These are phyloP conservation scores for Ramaria rubella DNA, from an alignment of 768 basidiomycete species.

Conservation along the genomic window DNA sequence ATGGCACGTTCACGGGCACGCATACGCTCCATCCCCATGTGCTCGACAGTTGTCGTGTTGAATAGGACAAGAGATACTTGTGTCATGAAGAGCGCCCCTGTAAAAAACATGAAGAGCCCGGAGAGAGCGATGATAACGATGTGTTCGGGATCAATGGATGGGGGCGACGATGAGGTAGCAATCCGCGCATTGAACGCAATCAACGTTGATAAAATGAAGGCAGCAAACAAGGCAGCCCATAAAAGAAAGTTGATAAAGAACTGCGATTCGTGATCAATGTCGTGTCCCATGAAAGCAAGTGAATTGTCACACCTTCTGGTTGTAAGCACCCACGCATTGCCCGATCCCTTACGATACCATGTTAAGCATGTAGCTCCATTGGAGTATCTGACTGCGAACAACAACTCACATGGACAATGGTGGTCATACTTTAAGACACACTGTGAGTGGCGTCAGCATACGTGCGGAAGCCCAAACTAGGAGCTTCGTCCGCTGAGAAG, in stretches of 20 bases:
- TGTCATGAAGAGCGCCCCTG: slow-evolving; percentile 42
- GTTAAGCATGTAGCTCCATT: not conserved
- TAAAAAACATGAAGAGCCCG: slow-evolving; percentile 70
- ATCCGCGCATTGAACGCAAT: slow-evolving; percentile 43
- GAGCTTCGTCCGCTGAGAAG: not conserved
- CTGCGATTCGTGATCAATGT: slow-evolving; percentile 29
- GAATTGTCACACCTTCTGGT: slow-evolving; percentile 61
- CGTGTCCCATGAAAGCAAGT: not conserved
- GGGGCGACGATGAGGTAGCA: slow-evolving; percentile 13
- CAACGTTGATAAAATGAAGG: slow-evolving; percentile 59
- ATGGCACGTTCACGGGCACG: slow-evolving; percentile 53
- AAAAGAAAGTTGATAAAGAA: slow-evolving; percentile 81
- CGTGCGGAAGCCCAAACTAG: not conserved
- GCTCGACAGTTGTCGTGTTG: slow-evolving; percentile 79
- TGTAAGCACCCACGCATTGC: slow-evolving; percentile 88
- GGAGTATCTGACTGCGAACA: not conserved
- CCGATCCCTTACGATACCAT: slow-evolving; percentile 64
- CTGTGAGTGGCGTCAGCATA: slow-evolving; percentile 30
- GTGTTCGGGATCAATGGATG: slow-evolving; percentile 52
- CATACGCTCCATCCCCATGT: slow-evolving; percentile 50
- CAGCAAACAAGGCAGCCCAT: slow-evolving; percentile 52
- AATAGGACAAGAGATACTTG: slow-evolving; percentile 56
- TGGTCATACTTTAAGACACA: slow-evolving; percentile 83
- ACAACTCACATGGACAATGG: slow-evolving; percentile 83
- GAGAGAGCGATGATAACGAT: slow-evolving; percentile 65